phyloP scores from a whole-genome alignment of 352 stramenopile species.

The Phytophthora crassamura region DNA sequence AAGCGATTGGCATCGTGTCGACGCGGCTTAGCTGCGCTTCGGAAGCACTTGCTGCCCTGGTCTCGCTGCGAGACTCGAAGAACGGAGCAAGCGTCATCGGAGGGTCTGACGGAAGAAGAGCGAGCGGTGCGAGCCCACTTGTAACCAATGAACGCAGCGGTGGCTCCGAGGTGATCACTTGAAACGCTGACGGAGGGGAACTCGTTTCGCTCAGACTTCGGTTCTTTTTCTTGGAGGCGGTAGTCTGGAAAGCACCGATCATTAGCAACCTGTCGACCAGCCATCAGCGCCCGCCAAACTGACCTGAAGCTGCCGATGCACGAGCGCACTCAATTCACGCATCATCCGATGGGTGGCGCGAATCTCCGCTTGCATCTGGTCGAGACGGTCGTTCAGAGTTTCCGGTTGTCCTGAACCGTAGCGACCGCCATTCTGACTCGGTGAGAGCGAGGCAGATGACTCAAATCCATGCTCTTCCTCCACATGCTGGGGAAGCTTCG shows the following conservation, averaged over 20 bases:
- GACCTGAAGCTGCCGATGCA: constrained; percentile 29
- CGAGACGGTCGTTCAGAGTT: constrained; percentile 19
- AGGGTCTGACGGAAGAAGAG: constrained; percentile 20
- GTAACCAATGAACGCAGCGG: constrained; percentile 1
- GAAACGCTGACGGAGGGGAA: constrained; percentile 14
- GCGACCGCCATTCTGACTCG: constrained; percentile 11
- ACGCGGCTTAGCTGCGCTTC: constrained; percentile 17
- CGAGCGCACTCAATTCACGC: constrained; percentile 24
- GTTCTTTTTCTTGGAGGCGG: not conserved
- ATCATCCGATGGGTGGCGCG: constrained; percentile 28
- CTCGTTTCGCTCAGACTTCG: constrained; percentile 14
- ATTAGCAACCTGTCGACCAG: too few species aligned
- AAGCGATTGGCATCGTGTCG: constrained; percentile 5
- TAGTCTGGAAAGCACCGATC: not conserved
- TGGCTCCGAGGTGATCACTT: constrained; percentile 7
- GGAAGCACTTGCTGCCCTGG: constrained; percentile 11
- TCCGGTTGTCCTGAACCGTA: not conserved
- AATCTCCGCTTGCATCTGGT: constrained; percentile 37
- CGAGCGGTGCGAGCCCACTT: constrained; percentile 17
- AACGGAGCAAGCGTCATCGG: constrained; percentile 5
- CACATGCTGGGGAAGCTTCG: not conserved
- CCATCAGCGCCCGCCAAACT: not conserved
- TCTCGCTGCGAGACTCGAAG: constrained; percentile 23
- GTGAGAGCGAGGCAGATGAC: constrained; percentile 6
- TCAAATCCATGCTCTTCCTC: constrained; percentile 6